Percentiles rank a stretch among this genome's conserved stretches.
These are phyloP conservation scores for Leccinum rimulosum DNA, from an alignment of 768 basidiomycete genomes.

Conservation along the genomic window DNA sequence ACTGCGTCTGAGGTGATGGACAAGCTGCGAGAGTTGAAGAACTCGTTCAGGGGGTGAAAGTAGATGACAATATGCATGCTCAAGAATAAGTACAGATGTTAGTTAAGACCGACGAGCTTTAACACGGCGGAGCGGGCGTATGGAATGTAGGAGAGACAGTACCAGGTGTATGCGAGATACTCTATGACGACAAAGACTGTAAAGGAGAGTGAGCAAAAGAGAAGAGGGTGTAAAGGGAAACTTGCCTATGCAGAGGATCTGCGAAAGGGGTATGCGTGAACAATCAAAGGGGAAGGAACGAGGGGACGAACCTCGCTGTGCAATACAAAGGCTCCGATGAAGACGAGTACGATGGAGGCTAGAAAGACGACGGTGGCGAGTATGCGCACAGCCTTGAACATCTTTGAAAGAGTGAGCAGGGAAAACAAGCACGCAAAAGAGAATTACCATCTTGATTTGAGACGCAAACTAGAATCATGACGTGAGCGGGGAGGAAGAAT, in stretches of 20 bases:
- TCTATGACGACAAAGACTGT: slow-evolving; percentile 89
- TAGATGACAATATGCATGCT: background rate
- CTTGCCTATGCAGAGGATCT: slow-evolving; percentile 70
- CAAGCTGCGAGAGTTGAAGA: slow-evolving; percentile 79
- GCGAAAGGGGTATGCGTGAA: background rate
- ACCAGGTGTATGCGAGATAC: slow-evolving; percentile 92
- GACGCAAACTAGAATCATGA: slow-evolving; percentile 55
- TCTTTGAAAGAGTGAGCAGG: slow-evolving; percentile 42
- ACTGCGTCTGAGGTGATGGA: slow-evolving; percentile 63
- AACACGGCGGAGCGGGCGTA: slow-evolving; percentile 78
- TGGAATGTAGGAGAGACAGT: slow-evolving; percentile 84
- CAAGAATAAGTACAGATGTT: background rate
- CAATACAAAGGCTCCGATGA: slow-evolving; percentile 82
- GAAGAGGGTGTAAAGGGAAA: background rate
- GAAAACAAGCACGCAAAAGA: background rate
- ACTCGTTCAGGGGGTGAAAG: slow-evolving; percentile 66
- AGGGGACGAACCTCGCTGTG: slow-evolving; percentile 52
- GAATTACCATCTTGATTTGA: slow-evolving; percentile 74
- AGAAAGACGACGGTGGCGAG: slow-evolving; percentile 79
- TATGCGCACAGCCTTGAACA: slow-evolving; percentile 93
- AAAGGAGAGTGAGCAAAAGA: background rate
- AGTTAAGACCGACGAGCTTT: slow-evolving; percentile 52
- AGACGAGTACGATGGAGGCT: slow-evolving; percentile 76
- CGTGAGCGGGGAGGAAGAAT: background rate
- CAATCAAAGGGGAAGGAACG: background rate